Conservation (phyloP, 2,329 filamentous ascomycete genomes). For the Pseudonectria buxi region DNA sequence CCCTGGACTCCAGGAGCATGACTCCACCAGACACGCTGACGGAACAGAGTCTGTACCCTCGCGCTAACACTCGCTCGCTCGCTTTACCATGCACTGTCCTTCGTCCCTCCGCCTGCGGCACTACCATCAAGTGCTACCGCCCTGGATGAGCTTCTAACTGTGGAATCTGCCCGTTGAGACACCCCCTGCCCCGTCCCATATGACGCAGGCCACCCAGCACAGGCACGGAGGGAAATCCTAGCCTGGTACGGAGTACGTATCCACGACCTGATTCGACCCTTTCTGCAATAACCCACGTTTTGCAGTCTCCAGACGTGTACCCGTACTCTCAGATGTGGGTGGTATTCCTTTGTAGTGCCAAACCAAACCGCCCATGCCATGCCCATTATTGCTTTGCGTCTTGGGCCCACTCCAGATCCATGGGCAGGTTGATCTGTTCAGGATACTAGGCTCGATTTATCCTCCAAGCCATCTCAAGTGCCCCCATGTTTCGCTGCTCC, state of each 20-base stretch:
- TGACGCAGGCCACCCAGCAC: conserved; percentile 24
- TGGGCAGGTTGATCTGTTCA: conserved; percentile 30
- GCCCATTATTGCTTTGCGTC: conserved; percentile 23
- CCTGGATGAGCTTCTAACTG: conserved; percentile 11
- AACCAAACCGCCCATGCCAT: conserved; percentile 22
- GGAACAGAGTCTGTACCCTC: conserved; percentile 4
- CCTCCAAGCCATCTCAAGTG: conserved; percentile 28
- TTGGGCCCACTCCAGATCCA: conserved; percentile 32
- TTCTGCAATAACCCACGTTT: conserved; percentile 1
- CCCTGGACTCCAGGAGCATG: no score
- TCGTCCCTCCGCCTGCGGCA: conserved; percentile 11
- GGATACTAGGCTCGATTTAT: conserved; percentile 30
- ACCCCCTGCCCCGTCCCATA: conserved; percentile 27
- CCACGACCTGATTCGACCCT: conserved; percentile 8
- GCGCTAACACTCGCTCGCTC: conserved; percentile 6
- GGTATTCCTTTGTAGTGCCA: conserved; percentile 17
- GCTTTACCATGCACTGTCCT: background rate
- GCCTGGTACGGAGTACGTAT: conserved; percentile 12
- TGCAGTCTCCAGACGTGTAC: conserved; percentile 1
- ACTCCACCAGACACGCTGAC: no score
- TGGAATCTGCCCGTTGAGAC: conserved; percentile 29
- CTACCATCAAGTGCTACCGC: conserved; percentile 16
- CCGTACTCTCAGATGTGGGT: no score
- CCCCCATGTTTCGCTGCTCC: conserved; percentile 27
- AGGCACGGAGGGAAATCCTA: conserved; percentile 17